Evolutionary conservation across 768 basidiomycete genomes (phyloP).

Genomic region (Leccinum sublutescens): DNA sequence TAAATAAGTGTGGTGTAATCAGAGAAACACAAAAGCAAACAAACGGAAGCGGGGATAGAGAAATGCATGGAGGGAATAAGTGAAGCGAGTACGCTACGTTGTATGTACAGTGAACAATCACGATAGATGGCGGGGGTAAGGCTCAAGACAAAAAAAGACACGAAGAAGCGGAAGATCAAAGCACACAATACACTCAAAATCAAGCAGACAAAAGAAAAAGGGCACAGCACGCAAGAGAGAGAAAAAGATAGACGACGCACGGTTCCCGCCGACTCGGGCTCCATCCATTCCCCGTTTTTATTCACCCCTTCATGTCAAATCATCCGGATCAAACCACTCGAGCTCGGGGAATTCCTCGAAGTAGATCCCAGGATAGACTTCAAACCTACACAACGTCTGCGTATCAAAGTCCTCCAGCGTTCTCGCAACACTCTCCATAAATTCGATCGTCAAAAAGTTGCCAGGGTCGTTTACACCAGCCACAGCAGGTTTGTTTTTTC

Average conservation of each 20-base stretch:
- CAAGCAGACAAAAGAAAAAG: slow-evolving; percentile 2
- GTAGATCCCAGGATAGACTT: slow-evolving; percentile 45
- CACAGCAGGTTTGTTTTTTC: slow-evolving; percentile 10
- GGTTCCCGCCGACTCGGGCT: neutral
- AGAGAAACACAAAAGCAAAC: too few species aligned
- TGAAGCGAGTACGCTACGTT: neutral
- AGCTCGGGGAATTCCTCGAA: slow-evolving; percentile 58
- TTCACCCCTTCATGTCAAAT: slow-evolving; percentile 28
- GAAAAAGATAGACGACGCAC: slow-evolving; percentile 10
- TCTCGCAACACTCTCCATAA: slow-evolving; percentile 43
- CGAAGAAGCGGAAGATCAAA: neutral
- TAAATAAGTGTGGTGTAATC: too few species aligned
- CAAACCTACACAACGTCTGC: slow-evolving; percentile 40
- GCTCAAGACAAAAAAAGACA: neutral
- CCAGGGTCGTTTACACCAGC: slow-evolving; percentile 19
- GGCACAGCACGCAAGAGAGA: neutral
- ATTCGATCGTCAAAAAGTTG: slow-evolving; percentile 34
- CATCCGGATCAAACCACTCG: slow-evolving; percentile 69
- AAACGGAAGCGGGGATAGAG: too few species aligned
- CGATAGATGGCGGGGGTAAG: slow-evolving; percentile 9
- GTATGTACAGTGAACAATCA: slow-evolving; percentile 15
- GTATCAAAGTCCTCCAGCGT: slow-evolving; percentile 41
- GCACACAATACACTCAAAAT: slow-evolving; percentile 2
- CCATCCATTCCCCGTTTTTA: too few species aligned
- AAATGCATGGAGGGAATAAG: too few species aligned